These are phyloP conservation scores for Diaporthe caulivora DNA, from an alignment of 2,329 filamentous ascomycete species.

Conservation along the genomic window DNA sequence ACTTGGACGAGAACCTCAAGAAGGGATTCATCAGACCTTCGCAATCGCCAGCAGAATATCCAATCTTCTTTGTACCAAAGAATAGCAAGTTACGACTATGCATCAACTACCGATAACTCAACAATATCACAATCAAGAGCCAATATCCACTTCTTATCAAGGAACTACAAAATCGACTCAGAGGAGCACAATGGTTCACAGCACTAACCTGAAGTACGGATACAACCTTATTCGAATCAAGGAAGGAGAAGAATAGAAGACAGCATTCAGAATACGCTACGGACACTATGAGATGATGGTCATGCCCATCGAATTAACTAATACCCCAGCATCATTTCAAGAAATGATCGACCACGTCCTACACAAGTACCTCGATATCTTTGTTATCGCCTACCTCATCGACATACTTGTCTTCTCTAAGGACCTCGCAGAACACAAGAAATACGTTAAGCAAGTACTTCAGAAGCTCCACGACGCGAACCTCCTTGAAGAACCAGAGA, in stretches of 20 bases:
- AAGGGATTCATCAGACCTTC: background rate
- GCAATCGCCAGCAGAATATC: too few species aligned
- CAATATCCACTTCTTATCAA: background rate
- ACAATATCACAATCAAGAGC: constrained; percentile 25
- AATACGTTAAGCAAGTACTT: background rate
- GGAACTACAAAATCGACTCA: background rate
- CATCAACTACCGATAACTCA: constrained; percentile 9
- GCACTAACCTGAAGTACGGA: background rate
- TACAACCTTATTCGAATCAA: background rate
- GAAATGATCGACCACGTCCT: background rate
- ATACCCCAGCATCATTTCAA: background rate
- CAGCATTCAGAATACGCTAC: background rate
- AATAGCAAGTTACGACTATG: background rate
- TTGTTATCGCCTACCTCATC: background rate
- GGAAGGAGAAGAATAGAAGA: background rate
- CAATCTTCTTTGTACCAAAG: too few species aligned
- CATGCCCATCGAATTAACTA: background rate
- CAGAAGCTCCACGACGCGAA: background rate
- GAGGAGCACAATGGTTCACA: constrained; percentile 5
- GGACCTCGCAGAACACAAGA: background rate
- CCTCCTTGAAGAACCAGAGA: background rate
- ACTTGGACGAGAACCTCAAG: background rate
- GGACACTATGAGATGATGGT: background rate
- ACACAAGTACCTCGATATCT: background rate
- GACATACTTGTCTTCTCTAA: background rate